Percentiles rank a stretch among this genome's conserved stretches.
phyloP scores from a whole-genome alignment of 2,329 filamentous ascomycete genomes.

The Sporothrix inflata region DNA sequence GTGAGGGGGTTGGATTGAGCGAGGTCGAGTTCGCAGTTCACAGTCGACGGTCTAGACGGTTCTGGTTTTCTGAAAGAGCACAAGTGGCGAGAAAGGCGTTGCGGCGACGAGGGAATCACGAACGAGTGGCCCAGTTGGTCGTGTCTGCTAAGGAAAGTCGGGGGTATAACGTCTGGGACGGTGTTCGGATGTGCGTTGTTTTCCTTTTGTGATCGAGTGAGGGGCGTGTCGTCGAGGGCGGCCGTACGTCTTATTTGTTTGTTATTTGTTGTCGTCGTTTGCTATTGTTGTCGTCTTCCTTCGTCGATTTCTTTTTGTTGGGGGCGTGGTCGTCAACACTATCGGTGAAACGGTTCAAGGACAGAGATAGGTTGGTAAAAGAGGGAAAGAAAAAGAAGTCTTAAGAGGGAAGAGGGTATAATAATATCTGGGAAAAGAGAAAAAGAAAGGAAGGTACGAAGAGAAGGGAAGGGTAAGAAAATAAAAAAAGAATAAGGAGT shows the following conservation, averaged over 20 bases:
- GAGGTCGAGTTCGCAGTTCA: neutral
- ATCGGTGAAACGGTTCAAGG: constrained; percentile 39
- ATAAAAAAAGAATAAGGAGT: neutral
- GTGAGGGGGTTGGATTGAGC: neutral
- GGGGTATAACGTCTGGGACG: neutral
- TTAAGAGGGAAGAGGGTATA: constrained; percentile 18
- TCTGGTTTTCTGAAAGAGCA: neutral
- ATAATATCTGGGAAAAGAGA: constrained; percentile 15
- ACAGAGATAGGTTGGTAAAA: constrained; percentile 43
- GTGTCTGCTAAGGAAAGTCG: neutral
- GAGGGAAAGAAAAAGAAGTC: neutral
- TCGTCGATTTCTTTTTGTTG: neutral
- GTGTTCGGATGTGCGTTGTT: neutral
- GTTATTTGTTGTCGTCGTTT: neutral
- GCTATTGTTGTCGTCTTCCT: neutral
- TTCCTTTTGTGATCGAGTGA: neutral
- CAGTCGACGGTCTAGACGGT: neutral
- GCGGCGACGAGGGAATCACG: neutral
- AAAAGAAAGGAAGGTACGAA: constrained; percentile 24
- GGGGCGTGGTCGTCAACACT: constrained; percentile 26
- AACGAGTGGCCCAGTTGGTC: neutral
- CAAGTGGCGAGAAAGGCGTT: neutral
- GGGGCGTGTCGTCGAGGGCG: neutral
- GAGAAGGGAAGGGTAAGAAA: neutral
- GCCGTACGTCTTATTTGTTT: neutral